phyloP scores from a whole-genome alignment of 2,329 filamentous ascomycete genomes.

The Akanthomyces uredinophilus region DNA sequence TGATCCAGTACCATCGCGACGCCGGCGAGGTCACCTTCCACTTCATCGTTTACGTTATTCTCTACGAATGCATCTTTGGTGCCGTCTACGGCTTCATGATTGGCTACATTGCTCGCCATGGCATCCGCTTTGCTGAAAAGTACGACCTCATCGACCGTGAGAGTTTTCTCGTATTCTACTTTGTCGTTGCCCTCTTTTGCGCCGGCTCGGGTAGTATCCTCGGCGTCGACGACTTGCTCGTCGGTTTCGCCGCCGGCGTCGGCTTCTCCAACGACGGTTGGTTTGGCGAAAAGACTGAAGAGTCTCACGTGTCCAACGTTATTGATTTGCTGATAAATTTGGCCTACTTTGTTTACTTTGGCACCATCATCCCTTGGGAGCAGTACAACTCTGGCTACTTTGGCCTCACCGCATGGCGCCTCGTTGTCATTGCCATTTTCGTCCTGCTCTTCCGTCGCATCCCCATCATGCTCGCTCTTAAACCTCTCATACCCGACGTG shows the following conservation, averaged over 20 bases:
- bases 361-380: constrained; percentile 94
- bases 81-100: constrained; percentile 81
- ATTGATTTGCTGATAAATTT: constrained; percentile 96
- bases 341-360: constrained; percentile 96
- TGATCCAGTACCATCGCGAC: constrained; percentile 73
- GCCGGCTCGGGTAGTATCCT: constrained; percentile 88
- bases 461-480: constrained; percentile 85
- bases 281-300: constrained; percentile 97
- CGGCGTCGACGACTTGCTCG: constrained; percentile 86
- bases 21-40: constrained; percentile 68
- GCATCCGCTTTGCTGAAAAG: constrained; percentile 82
- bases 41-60: constrained; percentile 83
- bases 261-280: constrained; percentile 99
- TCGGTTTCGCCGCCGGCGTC: constrained; percentile 94
- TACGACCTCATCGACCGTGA: constrained; percentile 87
- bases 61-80: constrained; percentile 95
- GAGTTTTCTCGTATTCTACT: constrained; percentile 98
- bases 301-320: constrained; percentile 98
- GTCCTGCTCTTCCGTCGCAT: constrained; percentile 95
- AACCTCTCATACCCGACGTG: constrained; percentile 90
- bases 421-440: constrained; percentile 89
- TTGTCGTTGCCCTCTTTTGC: constrained; percentile 91
- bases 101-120: constrained; percentile 84
- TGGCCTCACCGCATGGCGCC: constrained; percentile 78
- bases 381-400: constrained; percentile 73